Evolutionary conservation across 768 basidiomycete species (phyloP), one percentile per base, ranked within the genome.

Genomic region (Sarcodon aspratus): DNA sequence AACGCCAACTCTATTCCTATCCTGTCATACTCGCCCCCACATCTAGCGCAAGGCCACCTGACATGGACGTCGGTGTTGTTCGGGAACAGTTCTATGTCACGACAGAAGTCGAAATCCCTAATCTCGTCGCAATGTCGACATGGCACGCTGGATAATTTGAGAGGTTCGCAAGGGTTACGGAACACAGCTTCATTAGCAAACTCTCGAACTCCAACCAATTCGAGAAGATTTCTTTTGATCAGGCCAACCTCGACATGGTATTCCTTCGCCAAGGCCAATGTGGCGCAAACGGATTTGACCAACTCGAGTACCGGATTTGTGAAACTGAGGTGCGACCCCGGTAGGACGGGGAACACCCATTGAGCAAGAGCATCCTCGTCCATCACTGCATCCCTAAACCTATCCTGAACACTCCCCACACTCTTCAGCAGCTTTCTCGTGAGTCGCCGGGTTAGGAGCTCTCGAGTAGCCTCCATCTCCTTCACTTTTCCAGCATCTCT

Each of bases 81-180:
- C 9, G 88, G 82, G 38, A 90, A 70, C 36, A 96, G 72, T 50
- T 91, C 86, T 9, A 80, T 74, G 65, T 98, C 95, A 12, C 95
- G 79, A 61, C 95, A 97, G 59, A 99, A 87, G 63, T 99, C 96
- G 58, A 99, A 88, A 62, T 95, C 92, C 3, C 86, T 79, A 51
- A 93, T 73, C 11, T 71, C 66, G 62, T 92, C 93, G 66, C 89
- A 98, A 57, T 82, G 78, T 37, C 77, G 79, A 61, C 95, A 97
- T 32, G 94, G 87, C 35, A 97, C 85, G 61, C 88, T 88, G 40
- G 81, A 70, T 27, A 98, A 64, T 56, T 85, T 85, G 48, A 95
- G 73, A 8, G 88, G 79, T 60, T 91, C 84, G 67, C 93, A 97
- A 0, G 94, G 94, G 61, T 96, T 96, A 47, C 79, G 79, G 73